phyloP scores from a whole-genome alignment of 2,329 filamentous ascomycete species.

The Thielaviopsis punctulata region DNA sequence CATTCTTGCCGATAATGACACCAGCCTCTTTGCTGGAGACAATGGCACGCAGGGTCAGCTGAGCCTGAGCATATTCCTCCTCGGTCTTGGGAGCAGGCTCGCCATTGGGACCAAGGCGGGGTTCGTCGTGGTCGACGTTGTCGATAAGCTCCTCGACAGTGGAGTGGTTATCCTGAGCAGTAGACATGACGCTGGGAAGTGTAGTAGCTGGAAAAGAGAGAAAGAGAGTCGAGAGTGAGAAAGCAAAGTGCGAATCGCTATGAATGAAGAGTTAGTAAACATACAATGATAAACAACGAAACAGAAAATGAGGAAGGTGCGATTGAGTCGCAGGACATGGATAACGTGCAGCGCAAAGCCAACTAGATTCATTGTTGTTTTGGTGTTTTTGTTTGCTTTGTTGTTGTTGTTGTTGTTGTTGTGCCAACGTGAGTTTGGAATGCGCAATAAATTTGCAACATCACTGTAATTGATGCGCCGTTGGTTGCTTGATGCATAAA shows the following conservation, averaged over 20 bases:
- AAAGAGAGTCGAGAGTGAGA: slow-evolving; percentile 12
- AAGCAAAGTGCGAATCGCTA: slow-evolving; percentile 8
- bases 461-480: background rate
- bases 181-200: slow-evolving; percentile 35
- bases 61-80: slow-evolving; percentile 85
- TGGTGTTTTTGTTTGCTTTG: background rate
- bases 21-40: slow-evolving; percentile 98
- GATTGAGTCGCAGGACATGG: background rate
- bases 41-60: slow-evolving; percentile 88
- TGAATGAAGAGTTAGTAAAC: background rate
- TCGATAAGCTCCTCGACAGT: slow-evolving; percentile 47
- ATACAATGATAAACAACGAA: background rate
- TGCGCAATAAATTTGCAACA: no score
- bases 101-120: slow-evolving; percentile 51
- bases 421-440: background rate
- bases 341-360: background rate
- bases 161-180: slow-evolving; percentile 38
- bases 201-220: slow-evolving; percentile 13
- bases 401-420: background rate
- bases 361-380: background rate
- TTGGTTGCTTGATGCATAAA: background rate
- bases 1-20: slow-evolving; percentile 96
- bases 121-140: slow-evolving; percentile 42
- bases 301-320: background rate
- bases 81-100: slow-evolving; percentile 79